Evolutionary conservation across 257 asterid genomes (phyloP).

Genomic region (Scutellaria baicalensis): DNA sequence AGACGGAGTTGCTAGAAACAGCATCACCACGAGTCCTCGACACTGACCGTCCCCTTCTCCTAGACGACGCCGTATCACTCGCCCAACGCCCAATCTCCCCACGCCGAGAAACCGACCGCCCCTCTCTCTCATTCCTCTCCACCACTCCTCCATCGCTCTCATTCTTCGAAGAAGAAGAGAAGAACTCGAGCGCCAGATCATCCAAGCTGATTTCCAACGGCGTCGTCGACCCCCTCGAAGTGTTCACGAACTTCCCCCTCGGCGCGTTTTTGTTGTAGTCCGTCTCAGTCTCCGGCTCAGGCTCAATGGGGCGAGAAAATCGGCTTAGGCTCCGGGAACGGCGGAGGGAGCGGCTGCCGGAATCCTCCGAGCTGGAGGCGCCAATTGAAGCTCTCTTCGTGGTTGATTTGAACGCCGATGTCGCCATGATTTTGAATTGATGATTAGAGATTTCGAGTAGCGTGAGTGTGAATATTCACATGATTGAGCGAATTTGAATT

Average conservation of each 20-base stretch:
- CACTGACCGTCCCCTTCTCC: conserved; percentile 73
- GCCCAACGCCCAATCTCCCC: conserved; percentile 76
- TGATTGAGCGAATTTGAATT: conserved; percentile 1
- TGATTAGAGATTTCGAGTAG: background rate
- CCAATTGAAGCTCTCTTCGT: conserved; percentile 47
- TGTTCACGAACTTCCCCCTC: conserved; percentile 73
- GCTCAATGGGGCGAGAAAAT: conserved; percentile 24
- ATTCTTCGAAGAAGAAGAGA: conserved; percentile 38
- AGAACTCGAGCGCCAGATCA: conserved; percentile 72
- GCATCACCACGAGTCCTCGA: conserved; percentile 39
- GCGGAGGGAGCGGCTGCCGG: conserved; percentile 31
- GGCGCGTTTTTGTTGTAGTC: conserved; percentile 36
- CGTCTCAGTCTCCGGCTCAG: conserved; percentile 28
- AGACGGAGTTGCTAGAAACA: conserved; percentile 23
- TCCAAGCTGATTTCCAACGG: conserved; percentile 71
- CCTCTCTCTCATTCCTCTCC: conserved; percentile 30
- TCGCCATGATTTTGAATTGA: conserved; percentile 42
- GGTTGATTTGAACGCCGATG: conserved; percentile 78
- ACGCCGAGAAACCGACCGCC: conserved; percentile 36
- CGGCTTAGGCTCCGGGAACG: conserved; percentile 43
- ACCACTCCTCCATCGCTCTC: conserved; percentile 32
- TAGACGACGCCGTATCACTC: conserved; percentile 69
- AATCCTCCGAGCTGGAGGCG: conserved; percentile 35
- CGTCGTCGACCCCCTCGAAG: conserved; percentile 55
- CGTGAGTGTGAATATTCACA: background rate